Evolutionary conservation across 2,329 filamentous ascomycete genomes (phyloP).

Genomic region (Huntiella bhutanensis): DNA sequence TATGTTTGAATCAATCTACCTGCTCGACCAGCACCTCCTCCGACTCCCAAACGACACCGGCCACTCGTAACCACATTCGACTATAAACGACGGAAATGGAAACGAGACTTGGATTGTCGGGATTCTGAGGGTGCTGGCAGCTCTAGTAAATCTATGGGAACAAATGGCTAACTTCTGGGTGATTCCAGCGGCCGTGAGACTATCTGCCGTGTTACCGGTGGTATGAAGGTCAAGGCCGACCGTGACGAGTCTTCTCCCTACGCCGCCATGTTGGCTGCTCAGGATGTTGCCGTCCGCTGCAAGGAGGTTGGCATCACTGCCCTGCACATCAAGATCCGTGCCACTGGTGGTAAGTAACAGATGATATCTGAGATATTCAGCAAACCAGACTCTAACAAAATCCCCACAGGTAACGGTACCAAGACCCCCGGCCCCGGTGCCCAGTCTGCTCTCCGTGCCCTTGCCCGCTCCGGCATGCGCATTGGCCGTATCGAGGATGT

Average conservation of each 20-base stretch:
- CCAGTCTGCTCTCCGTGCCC: conserved; percentile 95
- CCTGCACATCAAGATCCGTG: conserved; percentile 99
- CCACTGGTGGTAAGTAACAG: conserved; percentile 65
- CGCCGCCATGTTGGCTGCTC: conserved; percentile 99
- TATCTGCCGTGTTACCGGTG: conserved; percentile 98
- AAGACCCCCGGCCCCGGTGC: conserved; percentile 99
- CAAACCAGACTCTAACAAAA: neutral
- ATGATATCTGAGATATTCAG: neutral
- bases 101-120: neutral
- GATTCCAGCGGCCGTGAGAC: conserved; percentile 93
- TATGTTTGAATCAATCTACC: conserved; percentile 27
- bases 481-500: conserved; percentile 99
- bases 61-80: neutral
- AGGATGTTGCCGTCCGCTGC: conserved; percentile 83
- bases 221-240: conserved; percentile 99
- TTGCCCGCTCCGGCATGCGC: conserved; percentile 98
- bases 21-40: neutral
- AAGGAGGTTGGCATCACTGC: conserved; percentile 62
- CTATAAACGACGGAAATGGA: neutral
- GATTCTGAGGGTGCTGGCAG: neutral
- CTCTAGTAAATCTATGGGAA: neutral
- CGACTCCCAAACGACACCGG: neutral
- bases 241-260: conserved; percentile 99
- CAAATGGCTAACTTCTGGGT: conserved; percentile 43
- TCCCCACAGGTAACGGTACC: conserved; percentile 68